Conservation (phyloP, 2,329 filamentous ascomycete species). For the Diplodia intermedia region DNA sequence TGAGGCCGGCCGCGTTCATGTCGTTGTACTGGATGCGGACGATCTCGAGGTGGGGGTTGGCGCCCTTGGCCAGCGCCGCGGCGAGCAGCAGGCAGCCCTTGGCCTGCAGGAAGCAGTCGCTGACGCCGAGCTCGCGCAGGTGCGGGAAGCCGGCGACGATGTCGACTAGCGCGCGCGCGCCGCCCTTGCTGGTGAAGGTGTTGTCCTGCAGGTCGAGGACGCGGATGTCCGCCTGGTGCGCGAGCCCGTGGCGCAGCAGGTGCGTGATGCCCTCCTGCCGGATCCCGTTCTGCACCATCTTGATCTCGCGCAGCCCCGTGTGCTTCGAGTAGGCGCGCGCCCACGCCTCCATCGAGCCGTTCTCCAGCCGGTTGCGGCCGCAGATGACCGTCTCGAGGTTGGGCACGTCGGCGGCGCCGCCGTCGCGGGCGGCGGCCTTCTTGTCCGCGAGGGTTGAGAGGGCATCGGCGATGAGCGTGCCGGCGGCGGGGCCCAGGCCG, state of each 20-base stretch:
- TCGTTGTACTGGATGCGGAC: conserved; percentile 94
- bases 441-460: conserved; percentile 81
- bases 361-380: conserved; percentile 93
- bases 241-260: conserved; percentile 79
- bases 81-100: conserved; percentile 75
- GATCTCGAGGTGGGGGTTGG: conserved; percentile 79
- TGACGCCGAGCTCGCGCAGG: conserved; percentile 83
- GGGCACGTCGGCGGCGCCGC: conserved; percentile 68
- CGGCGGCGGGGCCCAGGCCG: conserved; percentile 89
- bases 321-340: conserved; percentile 85
- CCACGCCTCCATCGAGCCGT: conserved; percentile 96
- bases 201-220: conserved; percentile 95
- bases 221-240: conserved; percentile 70
- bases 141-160: conserved; percentile 77
- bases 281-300: conserved; percentile 99
- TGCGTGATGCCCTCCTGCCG: conserved; percentile 88
- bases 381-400: conserved; percentile 96
- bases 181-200: conserved; percentile 80
- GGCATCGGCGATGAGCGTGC: conserved; percentile 86
- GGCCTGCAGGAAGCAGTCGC: conserved; percentile 85
- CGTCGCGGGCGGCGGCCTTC: conserved; percentile 78
- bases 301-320: conserved; percentile 78
- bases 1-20: conserved; percentile 78
- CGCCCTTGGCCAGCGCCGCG: conserved; percentile 73
- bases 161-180: conserved; percentile 77